Evolutionary conservation across 2,329 filamentous ascomycete genomes (phyloP).

Genomic region (Sporothrix humicola): DNA sequence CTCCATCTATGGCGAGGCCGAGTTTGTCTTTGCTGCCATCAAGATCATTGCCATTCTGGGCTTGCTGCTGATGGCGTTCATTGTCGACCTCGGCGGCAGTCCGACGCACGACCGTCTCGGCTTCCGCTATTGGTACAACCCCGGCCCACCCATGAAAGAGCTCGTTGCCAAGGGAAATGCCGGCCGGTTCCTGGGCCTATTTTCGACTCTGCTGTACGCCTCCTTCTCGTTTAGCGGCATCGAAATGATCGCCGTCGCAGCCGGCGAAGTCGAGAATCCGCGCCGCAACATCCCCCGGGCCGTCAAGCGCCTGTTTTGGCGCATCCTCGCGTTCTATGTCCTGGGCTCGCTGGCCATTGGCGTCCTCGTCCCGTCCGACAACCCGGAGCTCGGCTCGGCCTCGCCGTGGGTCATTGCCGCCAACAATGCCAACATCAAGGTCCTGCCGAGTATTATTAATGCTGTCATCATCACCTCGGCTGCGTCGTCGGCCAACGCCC

Average conservation of each 20-base stretch:
- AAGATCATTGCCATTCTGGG: constrained; percentile 47
- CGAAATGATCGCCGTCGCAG: constrained; percentile 39
- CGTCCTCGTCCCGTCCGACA: constrained; percentile 41
- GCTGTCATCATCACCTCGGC: constrained; percentile 73
- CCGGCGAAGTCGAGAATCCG: constrained; percentile 39
- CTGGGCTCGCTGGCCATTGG: constrained; percentile 44
- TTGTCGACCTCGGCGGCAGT: constrained; percentile 51
- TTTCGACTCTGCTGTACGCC: constrained; percentile 49
- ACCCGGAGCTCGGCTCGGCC: constrained; percentile 46
- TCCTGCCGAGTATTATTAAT: constrained; percentile 74
- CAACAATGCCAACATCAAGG: constrained; percentile 67
- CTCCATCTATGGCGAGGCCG: constrained; percentile 51
- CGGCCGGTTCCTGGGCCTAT: constrained; percentile 53
- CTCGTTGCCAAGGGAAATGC: constrained; percentile 39
- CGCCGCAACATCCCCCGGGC: constrained; percentile 38
- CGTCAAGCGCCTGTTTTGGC: constrained; percentile 42
- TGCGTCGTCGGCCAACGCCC: constrained; percentile 72
- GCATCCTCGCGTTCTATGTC: constrained; percentile 44
- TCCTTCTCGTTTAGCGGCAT: constrained; percentile 40
- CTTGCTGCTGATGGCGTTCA: constrained; percentile 56
- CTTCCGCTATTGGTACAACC: constrained; percentile 51
- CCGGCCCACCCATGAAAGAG: constrained; percentile 54
- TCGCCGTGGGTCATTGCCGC: constrained; percentile 72
- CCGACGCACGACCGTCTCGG: constrained; percentile 42
- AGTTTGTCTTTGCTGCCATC: constrained; percentile 54